A percentile compares a stretch with the other conserved stretches of the same genome.
Evolutionary conservation across 148 eudicot genomes (phyloP).

Genomic region (Spergularia bocconei): DNA sequence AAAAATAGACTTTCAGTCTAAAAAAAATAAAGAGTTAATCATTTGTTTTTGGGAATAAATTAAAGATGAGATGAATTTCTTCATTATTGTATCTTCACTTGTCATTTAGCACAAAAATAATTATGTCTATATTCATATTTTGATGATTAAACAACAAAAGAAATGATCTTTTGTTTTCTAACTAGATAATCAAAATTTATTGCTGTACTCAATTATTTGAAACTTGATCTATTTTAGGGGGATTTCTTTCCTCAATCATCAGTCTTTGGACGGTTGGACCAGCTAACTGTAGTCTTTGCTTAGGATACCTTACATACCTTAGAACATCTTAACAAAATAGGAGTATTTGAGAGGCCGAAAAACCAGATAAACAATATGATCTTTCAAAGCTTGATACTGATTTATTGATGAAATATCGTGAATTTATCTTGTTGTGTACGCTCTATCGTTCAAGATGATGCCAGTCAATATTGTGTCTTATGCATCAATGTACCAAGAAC

Average conservation of each 20-base stretch:
- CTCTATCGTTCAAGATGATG: too few species aligned
- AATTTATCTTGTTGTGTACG: too few species aligned
- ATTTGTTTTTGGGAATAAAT: neutral
- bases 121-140: constrained; percentile 16
- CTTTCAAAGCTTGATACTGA: neutral
- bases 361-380: constrained; percentile 4
- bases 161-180: neutral
- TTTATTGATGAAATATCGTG: too few species aligned
- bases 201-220: too few species aligned
- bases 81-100: constrained; percentile 29
- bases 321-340: neutral
- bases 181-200: too few species aligned
- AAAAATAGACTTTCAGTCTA: constrained; percentile 5
- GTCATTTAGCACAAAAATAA: constrained; percentile 32
- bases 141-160: neutral
- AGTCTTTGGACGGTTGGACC: constrained; percentile 20
- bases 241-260: too few species aligned
- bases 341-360: neutral
- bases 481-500: neutral
- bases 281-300: constrained; percentile 11
- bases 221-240: neutral
- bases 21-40: neutral
- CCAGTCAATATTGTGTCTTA: neutral
- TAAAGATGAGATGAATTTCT: constrained; percentile 9
- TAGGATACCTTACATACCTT: constrained; percentile 10